These are phyloP conservation scores for Naganishia kalamii DNA, from an alignment of 768 basidiomycete genomes.

Conservation along the genomic window DNA sequence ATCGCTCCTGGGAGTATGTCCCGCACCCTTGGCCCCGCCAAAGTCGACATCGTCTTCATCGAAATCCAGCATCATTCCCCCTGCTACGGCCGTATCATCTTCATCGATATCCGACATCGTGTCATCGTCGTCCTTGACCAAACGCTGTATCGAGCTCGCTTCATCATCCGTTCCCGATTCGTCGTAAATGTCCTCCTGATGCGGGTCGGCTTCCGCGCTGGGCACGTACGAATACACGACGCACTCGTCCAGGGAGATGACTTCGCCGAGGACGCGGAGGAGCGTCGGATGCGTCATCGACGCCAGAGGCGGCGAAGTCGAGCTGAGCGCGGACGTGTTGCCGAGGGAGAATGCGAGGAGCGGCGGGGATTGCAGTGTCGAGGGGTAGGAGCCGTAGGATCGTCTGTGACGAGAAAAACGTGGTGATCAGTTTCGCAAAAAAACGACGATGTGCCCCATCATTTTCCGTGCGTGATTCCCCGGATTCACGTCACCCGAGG, in stretches of 20 bases:
- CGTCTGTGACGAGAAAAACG: slow-evolving; percentile 6
- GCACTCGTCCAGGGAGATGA: slow-evolving; percentile 82
- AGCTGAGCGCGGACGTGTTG: neutral
- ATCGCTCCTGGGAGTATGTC: slow-evolving; percentile 13
- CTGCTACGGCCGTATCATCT: slow-evolving; percentile 25
- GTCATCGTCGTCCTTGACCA: slow-evolving; percentile 54
- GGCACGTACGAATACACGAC: slow-evolving; percentile 93
- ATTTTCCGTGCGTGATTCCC: neutral
- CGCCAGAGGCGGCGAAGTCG: slow-evolving; percentile 26
- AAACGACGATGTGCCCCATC: neutral
- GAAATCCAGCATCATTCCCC: slow-evolving; percentile 25
- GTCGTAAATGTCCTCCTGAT: slow-evolving; percentile 54
- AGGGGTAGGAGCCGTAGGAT: slow-evolving; percentile 26
- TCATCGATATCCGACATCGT: slow-evolving; percentile 55
- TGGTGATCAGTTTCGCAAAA: neutral
- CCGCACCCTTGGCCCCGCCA: slow-evolving; percentile 27
- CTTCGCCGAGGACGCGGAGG: slow-evolving; percentile 79
- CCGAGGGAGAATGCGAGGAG: slow-evolving; percentile 16
- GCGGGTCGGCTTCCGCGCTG: slow-evolving; percentile 89
- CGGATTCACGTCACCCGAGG: slow-evolving; percentile 6
- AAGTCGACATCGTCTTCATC: slow-evolving; percentile 23
- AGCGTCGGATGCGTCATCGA: slow-evolving; percentile 70
- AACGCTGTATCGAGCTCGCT: slow-evolving; percentile 5
- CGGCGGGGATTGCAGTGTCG: slow-evolving; percentile 18
- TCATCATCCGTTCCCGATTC: slow-evolving; percentile 42